Percentiles rank a stretch among this genome's conserved stretches.
These are phyloP conservation scores for Hyaloscypha variabilis DNA, from an alignment of 495 filamentous ascomycete species.

Conservation along the genomic window DNA sequence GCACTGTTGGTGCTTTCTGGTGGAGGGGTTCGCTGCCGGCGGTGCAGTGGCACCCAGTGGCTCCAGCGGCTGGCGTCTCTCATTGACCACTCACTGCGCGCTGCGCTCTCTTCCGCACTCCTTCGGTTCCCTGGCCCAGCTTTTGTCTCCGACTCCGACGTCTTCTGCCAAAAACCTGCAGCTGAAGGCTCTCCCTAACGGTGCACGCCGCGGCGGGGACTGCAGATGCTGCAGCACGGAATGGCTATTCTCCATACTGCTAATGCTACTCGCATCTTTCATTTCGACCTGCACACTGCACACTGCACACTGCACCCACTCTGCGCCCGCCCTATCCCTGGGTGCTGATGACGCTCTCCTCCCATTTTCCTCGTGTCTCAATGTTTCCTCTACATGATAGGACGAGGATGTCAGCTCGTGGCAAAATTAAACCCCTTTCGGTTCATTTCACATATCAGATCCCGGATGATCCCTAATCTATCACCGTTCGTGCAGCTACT, in stretches of 20 bases:
- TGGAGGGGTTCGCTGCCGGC: not conserved
- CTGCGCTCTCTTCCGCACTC: not conserved
- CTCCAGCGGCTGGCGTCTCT: not conserved
- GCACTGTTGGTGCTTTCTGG: no score
- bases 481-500: not conserved
- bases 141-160: no score
- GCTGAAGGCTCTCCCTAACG: not conserved
- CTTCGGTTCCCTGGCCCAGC: not conserved
- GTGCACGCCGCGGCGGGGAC: not conserved
- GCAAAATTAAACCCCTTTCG: not conserved
- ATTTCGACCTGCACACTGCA: no score
- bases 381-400: not conserved
- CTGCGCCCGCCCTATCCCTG: not conserved
- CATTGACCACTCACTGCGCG: not conserved
- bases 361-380: not conserved
- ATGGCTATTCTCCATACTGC: not conserved
- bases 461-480: not conserved
- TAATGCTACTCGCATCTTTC: no score
- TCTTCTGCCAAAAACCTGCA: not conserved
- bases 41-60: not conserved
- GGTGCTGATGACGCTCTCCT: not conserved
- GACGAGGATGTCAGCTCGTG: not conserved
- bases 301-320: no score
- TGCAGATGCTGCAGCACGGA: not conserved
- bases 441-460: conserved; percentile 8